Base-by-base conservation (phyloP, 176 grass and related monocot genomes). In the Eragrostis nindensis region DNA sequence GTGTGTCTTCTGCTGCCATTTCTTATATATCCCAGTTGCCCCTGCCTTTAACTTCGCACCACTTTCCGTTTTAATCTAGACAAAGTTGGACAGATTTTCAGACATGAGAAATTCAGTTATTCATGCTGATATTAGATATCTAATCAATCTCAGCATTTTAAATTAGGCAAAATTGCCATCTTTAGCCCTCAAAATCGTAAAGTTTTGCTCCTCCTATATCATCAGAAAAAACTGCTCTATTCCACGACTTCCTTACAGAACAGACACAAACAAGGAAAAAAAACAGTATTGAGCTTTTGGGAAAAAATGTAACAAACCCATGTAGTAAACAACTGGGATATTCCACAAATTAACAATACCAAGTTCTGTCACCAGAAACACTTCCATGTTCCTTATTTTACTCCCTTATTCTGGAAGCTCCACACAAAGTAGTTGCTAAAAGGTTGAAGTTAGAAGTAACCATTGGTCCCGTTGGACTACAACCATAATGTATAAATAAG, bases 1-100 rank as follows among this genome's bases (percentile, higher is more conserved):
- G 57, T 94, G 95, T 74, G 95, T 88, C 22, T 9, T 92, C 89
- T 97, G 88, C 70, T 94, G 89, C 92, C 95, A 97, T 84, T 87
- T 94, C 66, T 92, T 94, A 53, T 97, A 94, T 17, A 94, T 87
- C 72, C 92, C 92, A 85, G 90, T 89, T 74, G 88, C 94, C 9
- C 75, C 82, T 43, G 78, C 65, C 83, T 87, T 94, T 36, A 87
- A 27, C 88, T 89, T 94, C 21, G 77, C 78, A 57, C 90, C 90
- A 54, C 88, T 84, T 54, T 98, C 92, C 18, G 88, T 93, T 80
- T 98, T 94, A 74, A 98, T 86, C 88, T 98, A 77, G 55, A 25
- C 70, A 71, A 77, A 66, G 62, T 62, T 80, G 0, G 13, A 46
- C 18, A 66, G 14, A 39, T 18, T 67, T 54, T 76, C 40, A 72